phyloP scores from a whole-genome alignment of 2,329 filamentous ascomycete genomes.

The Phoma sp. region DNA sequence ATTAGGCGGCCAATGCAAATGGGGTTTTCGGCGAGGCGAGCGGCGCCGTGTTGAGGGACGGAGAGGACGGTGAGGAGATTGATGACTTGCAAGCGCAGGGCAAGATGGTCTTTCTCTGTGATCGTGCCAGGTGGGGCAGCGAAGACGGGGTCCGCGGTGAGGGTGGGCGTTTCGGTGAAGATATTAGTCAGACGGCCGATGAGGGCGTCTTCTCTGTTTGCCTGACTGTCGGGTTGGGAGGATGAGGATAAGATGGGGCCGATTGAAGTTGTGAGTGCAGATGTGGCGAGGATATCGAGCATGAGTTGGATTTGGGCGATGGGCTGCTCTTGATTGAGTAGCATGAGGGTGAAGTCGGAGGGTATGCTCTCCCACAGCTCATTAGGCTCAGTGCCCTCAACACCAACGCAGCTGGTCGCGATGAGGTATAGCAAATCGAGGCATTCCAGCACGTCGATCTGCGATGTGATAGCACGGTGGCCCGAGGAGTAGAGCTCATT shows the following conservation, averaged over 20 bases:
- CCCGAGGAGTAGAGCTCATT: constrained; percentile 44
- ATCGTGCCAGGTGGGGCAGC: not conserved
- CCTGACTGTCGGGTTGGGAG: constrained; percentile 42
- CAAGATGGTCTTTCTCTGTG: constrained; percentile 49
- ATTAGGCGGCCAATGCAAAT: constrained; percentile 77
- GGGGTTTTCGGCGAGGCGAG: constrained; percentile 70
- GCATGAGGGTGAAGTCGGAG: constrained; percentile 69
- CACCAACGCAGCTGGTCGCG: constrained; percentile 63
- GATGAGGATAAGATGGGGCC: constrained; percentile 65
- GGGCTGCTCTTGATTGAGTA: constrained; percentile 71
- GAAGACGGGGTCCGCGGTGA: constrained; percentile 24
- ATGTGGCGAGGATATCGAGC: constrained; percentile 70
- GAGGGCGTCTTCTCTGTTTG: constrained; percentile 53
- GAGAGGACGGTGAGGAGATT: constrained; percentile 63
- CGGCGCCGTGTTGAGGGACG: constrained; percentile 63
- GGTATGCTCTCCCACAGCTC: constrained; percentile 72
- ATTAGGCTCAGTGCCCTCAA: constrained; percentile 48
- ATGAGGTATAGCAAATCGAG: constrained; percentile 70
- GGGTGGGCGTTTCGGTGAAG: constrained; percentile 61
- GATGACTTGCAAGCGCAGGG: constrained; percentile 54
- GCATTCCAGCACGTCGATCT: constrained; percentile 68
- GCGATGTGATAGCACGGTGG: constrained; percentile 56
- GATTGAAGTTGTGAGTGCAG: constrained; percentile 67
- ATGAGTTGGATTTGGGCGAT: constrained; percentile 67
- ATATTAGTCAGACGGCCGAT: constrained; percentile 69